phyloP scores from a whole-genome alignment of 2,329 filamentous ascomycete genomes.

The Aphanocladium album region DNA sequence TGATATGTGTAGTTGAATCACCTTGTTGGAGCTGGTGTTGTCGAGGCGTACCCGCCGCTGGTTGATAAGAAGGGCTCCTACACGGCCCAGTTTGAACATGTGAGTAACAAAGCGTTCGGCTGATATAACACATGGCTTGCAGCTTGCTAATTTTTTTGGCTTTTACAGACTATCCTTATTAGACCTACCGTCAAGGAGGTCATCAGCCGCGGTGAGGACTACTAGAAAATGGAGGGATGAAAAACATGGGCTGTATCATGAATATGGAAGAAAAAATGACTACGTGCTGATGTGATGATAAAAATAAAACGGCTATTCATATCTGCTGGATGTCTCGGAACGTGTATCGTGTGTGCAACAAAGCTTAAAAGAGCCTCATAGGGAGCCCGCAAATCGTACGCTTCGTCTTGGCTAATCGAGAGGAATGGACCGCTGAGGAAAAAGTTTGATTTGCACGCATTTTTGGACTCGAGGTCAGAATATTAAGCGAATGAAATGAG shows the following conservation, averaged over 20 bases:
- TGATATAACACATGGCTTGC: not conserved
- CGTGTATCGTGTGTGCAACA: not conserved
- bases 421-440: too few relatives aligned
- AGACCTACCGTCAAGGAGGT: slow-evolving; percentile 81
- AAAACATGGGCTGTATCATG: not conserved
- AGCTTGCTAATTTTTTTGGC: slow-evolving; percentile 15
- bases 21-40: slow-evolving; percentile 74
- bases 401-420: too few relatives aligned
- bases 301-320: not conserved
- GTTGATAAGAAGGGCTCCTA: slow-evolving; percentile 92
- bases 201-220: slow-evolving; percentile 80
- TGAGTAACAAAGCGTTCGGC: slow-evolving; percentile 45
- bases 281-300: not conserved
- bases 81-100: slow-evolving; percentile 91
- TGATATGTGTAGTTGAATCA: slow-evolving; percentile 64
- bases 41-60: slow-evolving; percentile 85
- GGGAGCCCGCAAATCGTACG: too few relatives aligned
- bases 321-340: not conserved
- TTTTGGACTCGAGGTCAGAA: too few relatives aligned
- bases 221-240: slow-evolving; percentile 41
- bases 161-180: slow-evolving; percentile 63
- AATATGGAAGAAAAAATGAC: not conserved
- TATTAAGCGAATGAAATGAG: too few relatives aligned
- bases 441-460: too few relatives aligned
- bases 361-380: too few relatives aligned